phyloP scores from a whole-genome alignment of 257 asterid species.

The Solanum piurae region DNA sequence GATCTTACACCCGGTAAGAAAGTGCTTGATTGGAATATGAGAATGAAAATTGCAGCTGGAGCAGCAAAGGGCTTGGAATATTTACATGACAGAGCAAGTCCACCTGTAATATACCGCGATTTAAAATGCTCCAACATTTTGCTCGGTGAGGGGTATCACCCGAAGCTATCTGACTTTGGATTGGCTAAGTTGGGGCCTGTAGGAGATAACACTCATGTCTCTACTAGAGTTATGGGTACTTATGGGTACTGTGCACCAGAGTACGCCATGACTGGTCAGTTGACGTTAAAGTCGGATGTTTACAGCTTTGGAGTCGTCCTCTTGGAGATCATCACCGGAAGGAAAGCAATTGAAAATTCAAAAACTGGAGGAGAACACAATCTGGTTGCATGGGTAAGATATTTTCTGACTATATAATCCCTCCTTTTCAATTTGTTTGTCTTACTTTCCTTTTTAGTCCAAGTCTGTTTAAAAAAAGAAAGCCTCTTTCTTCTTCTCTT shows the following conservation, averaged over 20 bases:
- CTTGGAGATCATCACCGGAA: constrained; percentile 83
- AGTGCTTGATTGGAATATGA: constrained; percentile 73
- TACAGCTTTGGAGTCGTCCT: constrained; percentile 98
- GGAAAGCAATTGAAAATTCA: constrained; percentile 74
- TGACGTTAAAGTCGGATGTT: constrained; percentile 85
- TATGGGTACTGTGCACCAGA: constrained; percentile 99
- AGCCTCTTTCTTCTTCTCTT: neutral
- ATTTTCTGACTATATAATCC: neutral
- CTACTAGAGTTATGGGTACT: constrained; percentile 97
- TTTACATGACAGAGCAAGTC: constrained; percentile 69
- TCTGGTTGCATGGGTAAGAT: constrained; percentile 78
- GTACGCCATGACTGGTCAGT: constrained; percentile 93
- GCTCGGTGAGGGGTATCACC: constrained; percentile 67
- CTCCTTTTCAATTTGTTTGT: neutral
- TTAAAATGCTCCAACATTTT: constrained; percentile 86
- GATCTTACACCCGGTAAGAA: constrained; percentile 52
- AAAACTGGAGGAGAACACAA: constrained; percentile 67
- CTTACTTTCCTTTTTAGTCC: neutral
- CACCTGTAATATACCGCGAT: constrained; percentile 94
- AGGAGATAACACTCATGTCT: constrained; percentile 91
- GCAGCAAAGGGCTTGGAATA: constrained; percentile 95
- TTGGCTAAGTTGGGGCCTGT: constrained; percentile 93
- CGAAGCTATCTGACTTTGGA: constrained; percentile 93
- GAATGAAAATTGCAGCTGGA: constrained; percentile 97
- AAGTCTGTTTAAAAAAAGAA: neutral